Evolutionary conservation across 768 basidiomycete species (phyloP), one percentile per base, ranked within the genome.

Genomic region (Thelephora ganbajun): DNA sequence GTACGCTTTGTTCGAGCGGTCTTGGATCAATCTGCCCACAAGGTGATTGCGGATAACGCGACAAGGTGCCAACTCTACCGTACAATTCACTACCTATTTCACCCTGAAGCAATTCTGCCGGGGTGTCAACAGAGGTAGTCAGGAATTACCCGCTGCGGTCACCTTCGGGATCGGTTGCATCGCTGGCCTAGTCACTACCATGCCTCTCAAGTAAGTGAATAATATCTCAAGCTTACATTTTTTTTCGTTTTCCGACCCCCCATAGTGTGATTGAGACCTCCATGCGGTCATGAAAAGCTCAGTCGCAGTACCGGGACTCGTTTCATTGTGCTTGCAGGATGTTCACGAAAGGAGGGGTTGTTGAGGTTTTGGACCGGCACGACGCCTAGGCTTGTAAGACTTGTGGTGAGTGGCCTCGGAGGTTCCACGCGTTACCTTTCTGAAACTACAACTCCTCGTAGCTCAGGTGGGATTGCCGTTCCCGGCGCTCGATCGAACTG

Each of bases 311-410:
- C 61, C 78, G 81, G 33, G 97, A 99, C 59, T 82, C 92, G 2
- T 86, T 97, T 67, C 92, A 98, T 56, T 98, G 94, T 56, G 93
- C 81, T 4, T 94, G 94, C 58, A 75, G 93, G 42, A 92, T 97
- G 59, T 80, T 90, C 53, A 90, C 82, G 0, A 93, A 98, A 62
- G 92, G 98, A 58, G 96, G 96, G 2, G 54, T n/a, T 96, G 6
- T 56, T 78, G n/a, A 74, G 84, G 44, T 96, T 99, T 64, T 99
- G 96, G 96, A 87, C 85, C 2, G 96, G 96, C 2, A 91, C 94
- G 6, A 94, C 93, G 3, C 96, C 96, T 0, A 69, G 94, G 51
- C 63, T 99, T 22, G 77, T 78, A 6, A 73, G 96, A 23, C 62
- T 99, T 44, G 82, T 94, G 59, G 85, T 91, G 56, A 64, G 84